Conservation (phyloP, 345 rosid species). For the Durio zibethinus region DNA sequence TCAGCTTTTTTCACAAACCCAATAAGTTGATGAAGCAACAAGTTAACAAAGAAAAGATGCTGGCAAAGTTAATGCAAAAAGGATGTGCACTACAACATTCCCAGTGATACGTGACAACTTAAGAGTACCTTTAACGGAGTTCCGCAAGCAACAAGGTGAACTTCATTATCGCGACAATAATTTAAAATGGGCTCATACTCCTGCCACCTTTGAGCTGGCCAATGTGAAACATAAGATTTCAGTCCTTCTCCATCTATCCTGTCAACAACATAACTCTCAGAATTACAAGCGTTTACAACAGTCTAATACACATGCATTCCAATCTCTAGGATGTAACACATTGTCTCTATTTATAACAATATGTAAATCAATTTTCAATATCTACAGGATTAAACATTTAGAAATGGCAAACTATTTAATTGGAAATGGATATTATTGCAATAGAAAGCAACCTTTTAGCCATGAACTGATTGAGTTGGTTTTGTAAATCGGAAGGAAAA, state of each 20-base stretch:
- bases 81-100: neutral
- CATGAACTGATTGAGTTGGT: constrained; percentile 54
- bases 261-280: constrained; percentile 30
- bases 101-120: neutral
- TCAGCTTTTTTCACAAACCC: neutral
- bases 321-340: neutral
- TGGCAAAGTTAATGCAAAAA: neutral
- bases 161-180: constrained; percentile 69
- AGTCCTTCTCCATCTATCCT: constrained; percentile 73
- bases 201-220: constrained; percentile 77
- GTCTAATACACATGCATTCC: neutral
- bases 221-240: constrained; percentile 57
- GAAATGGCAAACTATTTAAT: neutral
- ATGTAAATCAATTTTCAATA: neutral
- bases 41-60: neutral
- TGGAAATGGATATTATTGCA: neutral
- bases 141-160: constrained; percentile 79
- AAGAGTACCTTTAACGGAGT: constrained; percentile 70
- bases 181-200: constrained; percentile 81
- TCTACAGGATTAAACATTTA: neutral
- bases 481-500: constrained; percentile 69
- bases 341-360: neutral
- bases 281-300: neutral
- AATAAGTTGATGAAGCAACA: neutral
- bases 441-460: constrained; percentile 47